Evolutionary conservation across 2,329 filamentous ascomycete species (phyloP), one percentile per base, ranked within the genome.

Genomic region (Alternaria triticimaculans): DNA sequence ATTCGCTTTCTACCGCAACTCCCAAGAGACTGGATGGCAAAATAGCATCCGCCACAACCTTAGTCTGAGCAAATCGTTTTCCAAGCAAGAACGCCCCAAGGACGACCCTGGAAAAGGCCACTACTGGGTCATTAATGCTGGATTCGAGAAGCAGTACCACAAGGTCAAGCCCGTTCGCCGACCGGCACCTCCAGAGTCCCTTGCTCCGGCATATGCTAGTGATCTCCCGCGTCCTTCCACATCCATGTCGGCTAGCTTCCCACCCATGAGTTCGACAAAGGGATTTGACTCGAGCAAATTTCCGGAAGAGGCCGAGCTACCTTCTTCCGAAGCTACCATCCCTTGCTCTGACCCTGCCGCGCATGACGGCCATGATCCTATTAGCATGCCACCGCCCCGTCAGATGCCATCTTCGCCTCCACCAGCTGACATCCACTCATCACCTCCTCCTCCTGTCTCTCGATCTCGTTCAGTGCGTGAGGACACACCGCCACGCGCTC

Each of bases 11-110:
- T 99, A 98, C 68, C 78, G 78, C 83, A 90, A 88, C 71, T 87
- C 89, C 46, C 88, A 90, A 60, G 94, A 97, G 73, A 89, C 92
- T 11, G 95, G 96, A 67, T 99, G 96, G 96, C 95, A 98, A 81
- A 99, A 99, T 81, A 98, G 96, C 83, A 99, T 99, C 79, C 92
- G 96, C 33, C 96, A 99, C 81, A 99, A 99, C 73, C 88, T 99
- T 33, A 97, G 94, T 76, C 85, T 99, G 48, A 97, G 97, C 85
- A 98, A 98, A 82, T 93, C 92, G 50, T 98, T 98, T 76, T 90
- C 94, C 78, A 98, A 98, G 83, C 92, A 97, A 76, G 94, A 97
- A 80, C 88, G 96, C 63, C 94, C 94, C 61, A 98, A 98, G 84
- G 94, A 97, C 77, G 96, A 98, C 75, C 94, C 95, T 4, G 96